phyloP scores from a whole-genome alignment of 129 eudicot species.

The Cynara cardunculus region DNA sequence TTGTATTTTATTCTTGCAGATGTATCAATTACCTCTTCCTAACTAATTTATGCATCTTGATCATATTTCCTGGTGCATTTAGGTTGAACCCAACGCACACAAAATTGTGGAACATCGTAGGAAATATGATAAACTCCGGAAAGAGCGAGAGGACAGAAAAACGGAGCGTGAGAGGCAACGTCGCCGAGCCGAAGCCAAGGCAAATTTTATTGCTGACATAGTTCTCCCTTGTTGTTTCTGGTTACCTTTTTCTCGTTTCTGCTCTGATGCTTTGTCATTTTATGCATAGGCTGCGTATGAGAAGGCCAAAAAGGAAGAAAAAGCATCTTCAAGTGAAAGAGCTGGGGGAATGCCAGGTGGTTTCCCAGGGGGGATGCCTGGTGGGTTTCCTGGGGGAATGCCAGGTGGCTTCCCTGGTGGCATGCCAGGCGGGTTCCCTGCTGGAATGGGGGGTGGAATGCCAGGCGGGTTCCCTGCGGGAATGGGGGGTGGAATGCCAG shows the following conservation, averaged over 20 bases:
- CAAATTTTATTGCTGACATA: background rate
- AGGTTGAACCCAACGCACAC: slow-evolving; percentile 99
- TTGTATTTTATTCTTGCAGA: background rate
- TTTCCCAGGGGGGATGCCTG: slow-evolving; percentile 51
- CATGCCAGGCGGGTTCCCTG: slow-evolving; percentile 50
- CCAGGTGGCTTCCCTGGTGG: slow-evolving; percentile 60
- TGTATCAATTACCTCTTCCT: background rate
- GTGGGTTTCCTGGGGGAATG: slow-evolving; percentile 57
- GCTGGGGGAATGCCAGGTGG: slow-evolving; percentile 62
- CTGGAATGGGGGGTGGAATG: slow-evolving; percentile 28
- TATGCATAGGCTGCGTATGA: slow-evolving; percentile 78
- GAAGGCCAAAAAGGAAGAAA: slow-evolving; percentile 78
- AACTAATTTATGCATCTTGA: background rate
- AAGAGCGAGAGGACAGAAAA: slow-evolving; percentile 77
- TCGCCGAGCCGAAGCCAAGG: slow-evolving; percentile 91
- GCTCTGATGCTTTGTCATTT: slow-evolving; percentile 9
- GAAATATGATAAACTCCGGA: slow-evolving; percentile 84
- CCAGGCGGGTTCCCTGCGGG: slow-evolving; percentile 47
- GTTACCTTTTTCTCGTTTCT: background rate
- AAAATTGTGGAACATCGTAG: slow-evolving; percentile 90
- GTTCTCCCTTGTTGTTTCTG: background rate
- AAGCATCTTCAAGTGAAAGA: slow-evolving; percentile 72
- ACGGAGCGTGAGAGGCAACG: slow-evolving; percentile 71
- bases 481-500: slow-evolving; percentile 34
- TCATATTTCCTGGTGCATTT: background rate